Base-by-base conservation (phyloP, 352 stramenopile genomes). In the Phytophthora podocarpi region DNA sequence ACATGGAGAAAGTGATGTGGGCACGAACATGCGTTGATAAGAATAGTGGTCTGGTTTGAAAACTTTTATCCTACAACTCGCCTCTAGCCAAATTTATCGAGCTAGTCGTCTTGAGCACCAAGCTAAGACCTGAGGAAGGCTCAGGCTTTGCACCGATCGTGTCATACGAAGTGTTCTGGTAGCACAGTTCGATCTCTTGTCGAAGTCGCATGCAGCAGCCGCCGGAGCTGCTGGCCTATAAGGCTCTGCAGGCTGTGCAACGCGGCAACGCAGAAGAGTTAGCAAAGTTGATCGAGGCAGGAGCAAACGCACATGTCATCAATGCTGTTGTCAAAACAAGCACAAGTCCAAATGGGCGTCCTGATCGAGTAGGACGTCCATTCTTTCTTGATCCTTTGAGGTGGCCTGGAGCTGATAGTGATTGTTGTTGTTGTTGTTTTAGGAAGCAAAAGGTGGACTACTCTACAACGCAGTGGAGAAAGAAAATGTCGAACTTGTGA, bases 381-480 rank as follows among this genome's bases (percentile, higher is more conserved):
- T 48, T 8, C 28, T 50, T 8, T 1, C 28, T 28, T 28, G 23
- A 46, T 15, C n/a, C 15, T 36, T 9, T 11, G 12, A 20, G 1
- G 7, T 46, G 0, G 23, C 15, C 6, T 18, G 6, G 13, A 28
- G n/a, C n/a, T 31, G 13, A 20, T 46, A 3, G 15, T 13, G 4
- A 11, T 42, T 46, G 15, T 59, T 40, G 11, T 21, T 27, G 23
- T 11, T 41, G 0, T 57, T 46, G 9, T 26, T n/a, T n/a, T n/a
- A 72, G 64, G 52, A 72, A 43, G 50, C 58, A 31, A 72, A 72
- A 26, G 41, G 64, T 7, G 53, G 59, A 6, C 32, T 72, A 5
- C 51, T 72, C 10, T 72, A 72, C 34, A 45, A 72, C 12, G 64
- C 64, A 20, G 64, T 72, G 39, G 64, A 72, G 2, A 72, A 68